These are phyloP conservation scores for Meredithiella fracta DNA, from an alignment of 2,329 filamentous ascomycete species.

Conservation along the genomic window DNA sequence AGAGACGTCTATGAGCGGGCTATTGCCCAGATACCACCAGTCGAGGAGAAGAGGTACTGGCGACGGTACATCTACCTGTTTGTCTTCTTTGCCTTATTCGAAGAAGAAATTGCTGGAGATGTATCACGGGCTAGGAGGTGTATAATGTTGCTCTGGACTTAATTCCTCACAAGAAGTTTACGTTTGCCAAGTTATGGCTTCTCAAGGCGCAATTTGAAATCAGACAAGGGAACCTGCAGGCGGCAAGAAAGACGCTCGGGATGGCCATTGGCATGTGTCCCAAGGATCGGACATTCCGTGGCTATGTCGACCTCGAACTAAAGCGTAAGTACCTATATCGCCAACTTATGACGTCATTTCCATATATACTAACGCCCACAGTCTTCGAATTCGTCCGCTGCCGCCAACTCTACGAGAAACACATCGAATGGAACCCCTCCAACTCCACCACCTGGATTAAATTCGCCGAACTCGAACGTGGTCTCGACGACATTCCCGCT, in stretches of 20 bases:
- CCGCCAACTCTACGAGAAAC: conserved; percentile 82
- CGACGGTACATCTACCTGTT: conserved; percentile 93
- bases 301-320: conserved; percentile 83
- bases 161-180: conserved; percentile 91
- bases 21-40: conserved; percentile 86
- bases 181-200: conserved; percentile 92
- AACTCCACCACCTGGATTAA: conserved; percentile 94
- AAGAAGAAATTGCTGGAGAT: conserved; percentile 75
- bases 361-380: background rate
- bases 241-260: conserved; percentile 76
- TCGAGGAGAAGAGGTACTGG: conserved; percentile 95
- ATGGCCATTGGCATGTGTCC: conserved; percentile 86
- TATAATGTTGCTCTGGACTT: conserved; percentile 77
- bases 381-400: conserved; percentile 87
- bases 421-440: conserved; percentile 76
- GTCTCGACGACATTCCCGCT: conserved; percentile 79
- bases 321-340: conserved; percentile 30
- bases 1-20: conserved; percentile 90
- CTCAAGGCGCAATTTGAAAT: conserved; percentile 88
- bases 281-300: conserved; percentile 87
- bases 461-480: conserved; percentile 84
- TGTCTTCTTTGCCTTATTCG: conserved; percentile 93
- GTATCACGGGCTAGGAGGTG: conserved; percentile 67
- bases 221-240: conserved; percentile 62
- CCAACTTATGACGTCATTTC: background rate